Conservation (phyloP, 129 eudicot genomes). For the Dittrichia graveolens region DNA sequence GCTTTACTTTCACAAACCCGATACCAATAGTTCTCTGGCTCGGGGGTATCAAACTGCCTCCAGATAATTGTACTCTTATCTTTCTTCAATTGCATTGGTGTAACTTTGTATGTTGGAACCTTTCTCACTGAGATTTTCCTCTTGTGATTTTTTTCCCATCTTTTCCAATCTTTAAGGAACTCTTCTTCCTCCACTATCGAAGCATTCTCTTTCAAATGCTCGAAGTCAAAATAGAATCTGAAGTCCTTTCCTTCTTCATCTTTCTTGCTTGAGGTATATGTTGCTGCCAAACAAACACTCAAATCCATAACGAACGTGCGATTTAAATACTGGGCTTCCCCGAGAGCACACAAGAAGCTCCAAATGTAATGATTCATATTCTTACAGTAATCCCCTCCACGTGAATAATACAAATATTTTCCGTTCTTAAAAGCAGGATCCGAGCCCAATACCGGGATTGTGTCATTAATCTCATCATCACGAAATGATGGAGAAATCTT, state of each 20-base stretch:
- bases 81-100: conserved; percentile 84
- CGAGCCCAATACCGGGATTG: conserved; percentile 68
- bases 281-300: conserved; percentile 69
- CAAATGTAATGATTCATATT: conserved; percentile 92
- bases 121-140: conserved; percentile 69
- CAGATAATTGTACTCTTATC: conserved; percentile 82
- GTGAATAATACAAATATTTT: conserved; percentile 85
- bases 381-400: conserved; percentile 96
- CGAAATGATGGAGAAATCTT: conserved; percentile 44
- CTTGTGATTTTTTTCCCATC: conserved; percentile 76
- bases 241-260: conserved; percentile 98
- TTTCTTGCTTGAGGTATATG: conserved; percentile 62
- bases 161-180: conserved; percentile 79
- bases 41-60: conserved; percentile 93
- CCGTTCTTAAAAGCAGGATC: conserved; percentile 68
- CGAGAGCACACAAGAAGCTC: conserved; percentile 96
- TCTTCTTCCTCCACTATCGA: conserved; percentile 84
- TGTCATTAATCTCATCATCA: conserved; percentile 89
- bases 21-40: conserved; percentile 97
- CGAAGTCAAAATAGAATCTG: conserved; percentile 90
- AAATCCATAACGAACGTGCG: conserved; percentile 95
- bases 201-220: conserved; percentile 86
- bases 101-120: conserved; percentile 68
- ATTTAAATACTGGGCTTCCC: conserved; percentile 91
- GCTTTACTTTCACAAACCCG: conserved; percentile 91